phyloP scores from a whole-genome alignment of 2,329 filamentous ascomycete species.

The Nannizzia gypsea region DNA sequence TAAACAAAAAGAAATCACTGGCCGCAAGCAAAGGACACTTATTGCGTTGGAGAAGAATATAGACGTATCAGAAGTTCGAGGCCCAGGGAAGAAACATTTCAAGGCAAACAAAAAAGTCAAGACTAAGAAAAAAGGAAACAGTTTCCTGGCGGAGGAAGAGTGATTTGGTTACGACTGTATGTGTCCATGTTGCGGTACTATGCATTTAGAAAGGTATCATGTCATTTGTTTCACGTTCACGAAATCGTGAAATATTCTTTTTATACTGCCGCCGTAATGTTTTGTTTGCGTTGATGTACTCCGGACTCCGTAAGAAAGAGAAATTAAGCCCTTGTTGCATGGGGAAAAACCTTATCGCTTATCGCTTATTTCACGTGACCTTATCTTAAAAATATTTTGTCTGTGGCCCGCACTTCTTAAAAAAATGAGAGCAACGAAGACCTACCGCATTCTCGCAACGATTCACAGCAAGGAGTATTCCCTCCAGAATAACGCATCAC shows the following conservation, averaged over 20 bases:
- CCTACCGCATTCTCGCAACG: not conserved
- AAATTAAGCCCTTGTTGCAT: not conserved
- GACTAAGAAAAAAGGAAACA: slow-evolving; percentile 20
- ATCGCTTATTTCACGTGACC: not conserved
- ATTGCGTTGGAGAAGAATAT: slow-evolving; percentile 73
- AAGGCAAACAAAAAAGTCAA: slow-evolving; percentile 31
- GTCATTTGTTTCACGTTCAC: not conserved
- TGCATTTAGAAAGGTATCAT: not conserved
- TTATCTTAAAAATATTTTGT: slow-evolving; percentile 7
- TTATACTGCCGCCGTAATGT: not conserved
- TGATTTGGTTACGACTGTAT: slow-evolving; percentile 4
- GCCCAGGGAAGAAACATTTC: slow-evolving; percentile 71
- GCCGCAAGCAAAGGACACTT: slow-evolving; percentile 68
- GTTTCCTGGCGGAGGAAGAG: slow-evolving; percentile 12
- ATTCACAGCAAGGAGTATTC: not conserved
- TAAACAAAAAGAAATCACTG: slow-evolving; percentile 65
- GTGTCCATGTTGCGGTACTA: not conserved
- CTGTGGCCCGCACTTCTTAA: not conserved
- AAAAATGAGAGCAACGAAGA: not conserved
- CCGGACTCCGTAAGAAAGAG: too few relatives aligned
- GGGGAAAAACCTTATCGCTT: not conserved
- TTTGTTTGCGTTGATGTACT: too few relatives aligned
- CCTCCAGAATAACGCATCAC: not conserved
- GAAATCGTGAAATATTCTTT: not conserved
- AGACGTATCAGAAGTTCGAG: slow-evolving; percentile 63